Evolutionary conservation across 768 basidiomycete genomes (phyloP), one percentile per base, ranked within the genome.

Genomic region (Tricholoma saponaceum): DNA sequence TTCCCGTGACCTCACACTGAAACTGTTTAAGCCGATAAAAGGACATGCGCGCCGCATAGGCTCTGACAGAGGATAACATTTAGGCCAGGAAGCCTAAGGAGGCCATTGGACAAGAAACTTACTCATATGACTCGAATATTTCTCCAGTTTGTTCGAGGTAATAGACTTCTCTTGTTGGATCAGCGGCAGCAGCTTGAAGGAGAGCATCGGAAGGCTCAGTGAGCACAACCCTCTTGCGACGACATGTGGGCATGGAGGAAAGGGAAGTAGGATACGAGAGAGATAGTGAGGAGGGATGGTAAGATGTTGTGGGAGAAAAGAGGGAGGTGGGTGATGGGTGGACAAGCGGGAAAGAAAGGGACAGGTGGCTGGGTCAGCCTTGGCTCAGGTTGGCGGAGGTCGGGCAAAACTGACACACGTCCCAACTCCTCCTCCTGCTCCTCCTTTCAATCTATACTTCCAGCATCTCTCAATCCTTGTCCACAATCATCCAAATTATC

Each of bases 101-200:
- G 55, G 64, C 62, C 64, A 67, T 65, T 50, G 61, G 58, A 60
- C 62, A 60, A 60, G 63, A 56, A 55, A 81, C 91, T 69, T 68
- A 97, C 95, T 97, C 95, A 70, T 97, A 98, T 69, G 87, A 87
- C 62, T 93, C 87, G 71, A 98, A 98, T 74, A 98, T 91, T 83
- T 98, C 96, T 68, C 95, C 96, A 3, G 96, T 98, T 73, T 93
- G 87, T 62, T 86, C 78, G 68, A 98, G 87, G 78, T 91, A 95
- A 76, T 86, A 98, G 72, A 98, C 95, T 63, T 87, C 85, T 68
- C 76, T 83, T 72, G 79, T 76, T 33, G 84, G 85, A 76, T 86
- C 83, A 43, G 82, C 72, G 71, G 83, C 79, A 66, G 79, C 78
- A 58, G 83, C 81, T 60, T 83, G 80, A 60, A 90, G 79, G 69